Conservation (phyloP, 2,329 filamentous ascomycete genomes). For the Cladosporium sp. region DNA sequence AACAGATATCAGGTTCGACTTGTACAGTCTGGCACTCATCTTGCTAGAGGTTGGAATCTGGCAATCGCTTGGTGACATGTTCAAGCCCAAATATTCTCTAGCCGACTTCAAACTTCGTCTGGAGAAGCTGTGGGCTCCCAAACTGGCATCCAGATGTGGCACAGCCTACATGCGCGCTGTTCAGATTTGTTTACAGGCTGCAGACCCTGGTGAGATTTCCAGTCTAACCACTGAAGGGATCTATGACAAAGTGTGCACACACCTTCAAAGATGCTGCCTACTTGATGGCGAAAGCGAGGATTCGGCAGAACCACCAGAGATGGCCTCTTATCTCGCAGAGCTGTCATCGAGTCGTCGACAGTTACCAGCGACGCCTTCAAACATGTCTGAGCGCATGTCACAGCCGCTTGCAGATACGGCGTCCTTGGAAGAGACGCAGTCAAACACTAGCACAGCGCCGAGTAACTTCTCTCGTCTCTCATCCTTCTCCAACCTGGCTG, state of each 20-base stretch:
- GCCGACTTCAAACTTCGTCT: slow-evolving; percentile 63
- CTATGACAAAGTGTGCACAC: slow-evolving; percentile 34
- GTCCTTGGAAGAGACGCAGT: neutral
- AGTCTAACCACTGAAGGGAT: slow-evolving; percentile 29
- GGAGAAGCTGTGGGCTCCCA: slow-evolving; percentile 64
- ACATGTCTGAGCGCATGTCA: neutral
- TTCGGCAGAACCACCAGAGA: slow-evolving; percentile 26
- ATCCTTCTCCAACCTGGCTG: slow-evolving; percentile 20
- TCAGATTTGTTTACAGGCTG: slow-evolving; percentile 69
- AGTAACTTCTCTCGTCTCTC: slow-evolving; percentile 20
- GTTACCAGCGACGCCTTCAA: neutral
- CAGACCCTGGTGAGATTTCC: slow-evolving; percentile 48
- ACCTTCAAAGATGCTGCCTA: slow-evolving; percentile 38
- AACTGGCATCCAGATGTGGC: slow-evolving; percentile 68
- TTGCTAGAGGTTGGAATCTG: slow-evolving; percentile 75
- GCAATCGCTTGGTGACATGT: slow-evolving; percentile 63
- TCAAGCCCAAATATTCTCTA: slow-evolving; percentile 61
- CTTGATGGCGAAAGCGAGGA: slow-evolving; percentile 34
- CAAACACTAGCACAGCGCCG: slow-evolving; percentile 3
- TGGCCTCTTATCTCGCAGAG: slow-evolving; percentile 25
- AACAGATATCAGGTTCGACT: slow-evolving; percentile 54
- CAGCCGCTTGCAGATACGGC: neutral
- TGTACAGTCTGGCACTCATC: slow-evolving; percentile 73
- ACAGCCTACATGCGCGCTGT: slow-evolving; percentile 75
- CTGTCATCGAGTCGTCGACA: neutral